These are phyloP conservation scores for Asterophora lycoperdoides DNA, from an alignment of 768 basidiomycete species.

Conservation along the genomic window DNA sequence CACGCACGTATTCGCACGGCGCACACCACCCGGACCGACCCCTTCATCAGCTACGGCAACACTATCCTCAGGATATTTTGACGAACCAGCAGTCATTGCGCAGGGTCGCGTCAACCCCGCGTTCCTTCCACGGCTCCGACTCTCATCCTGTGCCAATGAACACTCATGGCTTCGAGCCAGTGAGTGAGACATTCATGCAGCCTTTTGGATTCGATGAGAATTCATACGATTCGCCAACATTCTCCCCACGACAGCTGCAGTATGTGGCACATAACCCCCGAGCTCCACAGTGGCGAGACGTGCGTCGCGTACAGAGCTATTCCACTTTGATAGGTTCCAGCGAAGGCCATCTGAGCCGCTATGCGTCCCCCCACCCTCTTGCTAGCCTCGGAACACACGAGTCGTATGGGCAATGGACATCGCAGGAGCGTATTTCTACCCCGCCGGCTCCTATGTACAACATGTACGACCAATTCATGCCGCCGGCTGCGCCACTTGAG, in stretches of 20 bases:
- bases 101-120: conserved; percentile 17
- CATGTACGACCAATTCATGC: conserved; percentile 5
- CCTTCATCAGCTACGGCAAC: background rate
- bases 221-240: conserved; percentile 2
- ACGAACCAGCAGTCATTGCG: conserved; percentile 10
- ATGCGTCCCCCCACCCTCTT: conserved; percentile 4
- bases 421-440: conserved; percentile 10
- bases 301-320: conserved; percentile 24
- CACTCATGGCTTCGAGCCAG: conserved; percentile 4
- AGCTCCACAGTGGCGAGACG: conserved; percentile 15
- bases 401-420: conserved; percentile 12
- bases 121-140: conserved; percentile 7
- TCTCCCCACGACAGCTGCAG: conserved; percentile 2
- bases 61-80: background rate
- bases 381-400: conserved; percentile 5
- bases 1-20: conserved; percentile 6
- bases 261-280: conserved; percentile 9
- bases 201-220: conserved; percentile 5
- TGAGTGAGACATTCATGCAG: conserved; percentile 5
- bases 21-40: conserved; percentile 5
- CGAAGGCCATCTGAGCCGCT: conserved; percentile 2
- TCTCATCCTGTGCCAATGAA: conserved; percentile 1
- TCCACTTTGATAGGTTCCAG: conserved; percentile 18
- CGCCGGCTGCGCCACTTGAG: conserved; percentile 9
- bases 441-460: conserved; percentile 5